phyloP scores from a whole-genome alignment of 1,284 basidiomycete species.

The Takashimella tepidaria region DNA sequence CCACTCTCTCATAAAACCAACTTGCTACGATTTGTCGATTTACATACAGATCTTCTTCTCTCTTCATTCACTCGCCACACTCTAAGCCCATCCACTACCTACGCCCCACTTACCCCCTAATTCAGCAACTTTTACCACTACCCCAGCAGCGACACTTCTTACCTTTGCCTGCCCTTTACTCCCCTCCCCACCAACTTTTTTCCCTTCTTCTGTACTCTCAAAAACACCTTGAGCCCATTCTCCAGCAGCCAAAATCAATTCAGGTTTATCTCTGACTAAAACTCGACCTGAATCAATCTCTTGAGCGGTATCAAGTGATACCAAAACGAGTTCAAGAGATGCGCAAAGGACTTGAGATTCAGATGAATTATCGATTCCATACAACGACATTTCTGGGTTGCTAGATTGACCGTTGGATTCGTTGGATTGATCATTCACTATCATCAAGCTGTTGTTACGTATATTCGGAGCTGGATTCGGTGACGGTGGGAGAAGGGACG shows the following conservation, averaged over 20 bases:
- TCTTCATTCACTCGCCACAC: not conserved
- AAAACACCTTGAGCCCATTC: constrained; percentile 79
- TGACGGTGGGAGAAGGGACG: not conserved
- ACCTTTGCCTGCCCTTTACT: constrained; percentile 57
- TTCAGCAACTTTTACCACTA: constrained; percentile 72
- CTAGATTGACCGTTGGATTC: not conserved
- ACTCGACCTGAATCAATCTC: constrained; percentile 70
- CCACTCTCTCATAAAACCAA: too few relatives aligned
- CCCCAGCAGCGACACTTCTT: constrained; percentile 66
- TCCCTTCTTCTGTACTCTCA: constrained; percentile 60
- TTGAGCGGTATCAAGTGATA: constrained; percentile 67
- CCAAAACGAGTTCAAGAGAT: constrained; percentile 68
- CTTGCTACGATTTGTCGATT: too few relatives aligned
- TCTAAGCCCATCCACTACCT: not conserved
- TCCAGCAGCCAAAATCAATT: constrained; percentile 63
- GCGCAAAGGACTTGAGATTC: constrained; percentile 68
- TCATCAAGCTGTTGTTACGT: too few relatives aligned
- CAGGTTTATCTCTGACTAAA: constrained; percentile 67
- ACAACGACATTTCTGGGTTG: not conserved
- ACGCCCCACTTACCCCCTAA: constrained; percentile 66
- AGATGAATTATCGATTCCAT: not conserved
- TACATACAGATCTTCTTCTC: too few relatives aligned
- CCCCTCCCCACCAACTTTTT: constrained; percentile 55
- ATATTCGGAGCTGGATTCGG: too few relatives aligned
- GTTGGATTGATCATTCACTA: not conserved